Base-by-base conservation (phyloP, 2,329 filamentous ascomycete genomes). In the Colletotrichum chlorophyti region DNA sequence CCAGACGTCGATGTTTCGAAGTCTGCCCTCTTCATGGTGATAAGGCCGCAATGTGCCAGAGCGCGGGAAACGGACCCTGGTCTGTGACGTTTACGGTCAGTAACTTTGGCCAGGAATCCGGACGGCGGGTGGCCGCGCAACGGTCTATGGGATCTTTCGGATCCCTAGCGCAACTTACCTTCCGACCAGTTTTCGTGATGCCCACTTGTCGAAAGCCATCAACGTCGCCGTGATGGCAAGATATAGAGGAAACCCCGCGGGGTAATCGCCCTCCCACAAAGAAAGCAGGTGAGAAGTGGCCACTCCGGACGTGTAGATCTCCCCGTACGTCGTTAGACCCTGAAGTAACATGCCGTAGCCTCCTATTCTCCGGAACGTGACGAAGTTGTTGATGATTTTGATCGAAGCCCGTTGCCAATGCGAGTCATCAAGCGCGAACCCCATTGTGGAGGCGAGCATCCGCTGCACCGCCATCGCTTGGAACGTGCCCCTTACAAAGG, bases 131-230 rank as follows among this genome's bases (percentile, higher is more conserved):
- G n/a, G n/a, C n/a, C n/a, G n/a, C n/a, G n/a, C n/a, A n/a, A n/a
- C n/a, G n/a, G n/a, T n/a, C n/a, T 31, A 27, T 23, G 34, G 43
- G 38, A 27, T 19, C 15, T 23, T 35, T 41, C 40, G 19, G 43
- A 45, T 35, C 23, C 40, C 55, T 59, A 55, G 55, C 29, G 50
- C 31, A 24, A 47, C 53, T 52, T 10, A 58, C 53, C 15, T 60
- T 58, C 52, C 58, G 53, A 58, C 42, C 14, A 58, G 34, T 60
- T 58, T 60, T 57, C 53, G 52, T 57, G 58, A 42, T 37, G 53
- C 53, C 58, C 58, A 60, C 53, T 58, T 60, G 53, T 53, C 53
- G 17, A 60, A 26, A 23, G 27, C 46, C 24, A 60, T 34, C 43
- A 59, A 34, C 43, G 19, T 21, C 12, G 29, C 27, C 23, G 41